Evolutionary conservation across 164 flowering plant species (phyloP).

Genomic region (Piper longum): DNA sequence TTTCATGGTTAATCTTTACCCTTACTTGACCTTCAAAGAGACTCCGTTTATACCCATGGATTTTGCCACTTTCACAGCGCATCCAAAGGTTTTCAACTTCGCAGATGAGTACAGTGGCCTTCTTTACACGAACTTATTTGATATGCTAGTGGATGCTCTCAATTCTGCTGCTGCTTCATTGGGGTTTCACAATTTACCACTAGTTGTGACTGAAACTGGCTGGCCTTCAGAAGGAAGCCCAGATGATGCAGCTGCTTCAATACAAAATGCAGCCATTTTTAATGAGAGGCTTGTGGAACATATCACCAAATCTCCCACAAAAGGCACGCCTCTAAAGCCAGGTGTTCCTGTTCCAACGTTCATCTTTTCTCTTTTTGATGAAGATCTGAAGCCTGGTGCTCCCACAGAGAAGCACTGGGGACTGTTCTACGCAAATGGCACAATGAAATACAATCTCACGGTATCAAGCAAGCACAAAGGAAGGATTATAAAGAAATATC

Average conservation of each 20-base stretch:
- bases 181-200: background rate
- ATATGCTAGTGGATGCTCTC: background rate
- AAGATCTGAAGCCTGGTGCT: background rate
- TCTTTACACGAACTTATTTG: background rate
- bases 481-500: background rate
- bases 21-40: conserved; percentile 1
- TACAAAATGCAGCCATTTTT: conserved; percentile 6
- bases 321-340: background rate
- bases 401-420: background rate
- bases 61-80: background rate
- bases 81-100: background rate
- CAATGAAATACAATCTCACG: conserved; percentile 1
- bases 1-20: conserved; percentile 2
- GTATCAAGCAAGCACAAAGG: background rate
- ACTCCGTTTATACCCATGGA: background rate
- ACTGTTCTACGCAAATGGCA: conserved; percentile 3
- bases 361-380: background rate
- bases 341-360: background rate
- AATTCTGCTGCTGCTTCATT: background rate
- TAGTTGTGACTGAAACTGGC: background rate
- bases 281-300: conserved; percentile 4
- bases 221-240: background rate
- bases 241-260: background rate
- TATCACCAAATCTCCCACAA: background rate
- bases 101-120: background rate